Percentiles rank a stretch among this genome's conserved stretches.
phyloP scores from a whole-genome alignment of 2,329 filamentous ascomycete species.

The Apiospora aurea region DNA sequence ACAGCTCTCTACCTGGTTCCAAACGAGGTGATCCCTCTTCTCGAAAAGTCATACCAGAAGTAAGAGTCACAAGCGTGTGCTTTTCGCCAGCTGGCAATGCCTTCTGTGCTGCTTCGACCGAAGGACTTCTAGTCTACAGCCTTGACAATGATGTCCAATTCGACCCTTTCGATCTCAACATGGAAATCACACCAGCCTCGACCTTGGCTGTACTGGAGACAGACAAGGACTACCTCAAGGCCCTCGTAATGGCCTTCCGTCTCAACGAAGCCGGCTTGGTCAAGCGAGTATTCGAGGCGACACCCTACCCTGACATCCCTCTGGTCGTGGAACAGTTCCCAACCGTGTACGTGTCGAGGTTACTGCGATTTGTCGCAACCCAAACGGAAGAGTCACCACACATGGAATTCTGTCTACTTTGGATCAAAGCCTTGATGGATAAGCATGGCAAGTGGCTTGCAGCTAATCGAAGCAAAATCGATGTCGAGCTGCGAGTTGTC shows the following conservation, averaged over 20 bases:
- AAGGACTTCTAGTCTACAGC: conserved; percentile 92
- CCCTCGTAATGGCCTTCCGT: conserved; percentile 95
- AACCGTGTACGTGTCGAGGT: conserved; percentile 81
- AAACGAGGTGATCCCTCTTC: conserved; percentile 83
- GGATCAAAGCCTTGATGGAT: conserved; percentile 85
- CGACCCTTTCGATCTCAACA: conserved; percentile 94
- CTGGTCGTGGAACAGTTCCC: conserved; percentile 83
- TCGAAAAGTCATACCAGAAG: conserved; percentile 78
- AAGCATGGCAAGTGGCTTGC: conserved; percentile 87
- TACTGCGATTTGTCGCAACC: conserved; percentile 86
- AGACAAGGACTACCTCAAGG: conserved; percentile 85
- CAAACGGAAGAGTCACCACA: conserved; percentile 91
- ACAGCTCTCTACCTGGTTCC: conserved; percentile 81
- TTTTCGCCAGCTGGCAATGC: conserved; percentile 89
- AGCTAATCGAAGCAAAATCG: conserved; percentile 79
- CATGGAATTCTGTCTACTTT: conserved; percentile 91
- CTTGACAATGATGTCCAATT: conserved; percentile 85
- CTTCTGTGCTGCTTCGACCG: conserved; percentile 94
- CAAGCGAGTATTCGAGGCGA: conserved; percentile 83
- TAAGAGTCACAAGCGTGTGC: conserved; percentile 82
- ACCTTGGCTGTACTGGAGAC: conserved; percentile 73
- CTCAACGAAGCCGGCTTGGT: conserved; percentile 87
- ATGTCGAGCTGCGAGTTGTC: conserved; percentile 84
- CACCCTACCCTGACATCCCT: conserved; percentile 76
- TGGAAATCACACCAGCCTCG: conserved; percentile 88